These are phyloP conservation scores for Thalassiosira mediterranea DNA, from an alignment of 352 stramenopile species.

Conservation along the genomic window DNA sequence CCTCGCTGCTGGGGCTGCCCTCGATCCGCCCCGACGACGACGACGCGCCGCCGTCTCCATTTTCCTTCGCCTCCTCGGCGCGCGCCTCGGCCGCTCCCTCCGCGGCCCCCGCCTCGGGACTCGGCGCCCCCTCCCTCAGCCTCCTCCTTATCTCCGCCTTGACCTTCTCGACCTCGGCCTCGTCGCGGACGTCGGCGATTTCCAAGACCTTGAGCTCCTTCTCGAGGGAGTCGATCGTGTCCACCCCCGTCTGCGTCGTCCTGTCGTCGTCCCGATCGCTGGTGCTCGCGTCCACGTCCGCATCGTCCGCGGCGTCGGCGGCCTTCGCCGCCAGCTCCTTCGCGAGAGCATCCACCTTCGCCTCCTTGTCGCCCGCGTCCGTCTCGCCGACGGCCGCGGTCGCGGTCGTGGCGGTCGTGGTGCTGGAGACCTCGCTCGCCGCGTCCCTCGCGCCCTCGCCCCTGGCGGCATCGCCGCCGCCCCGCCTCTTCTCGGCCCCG, in stretches of 20 bases:
- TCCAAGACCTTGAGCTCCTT: slow-evolving; percentile 24
- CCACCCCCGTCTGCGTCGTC: too few species aligned
- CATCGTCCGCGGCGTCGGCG: slow-evolving; percentile 7
- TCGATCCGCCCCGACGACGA: neutral
- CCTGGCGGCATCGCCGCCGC: slow-evolving; percentile 1
- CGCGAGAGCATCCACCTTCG: slow-evolving; percentile 10
- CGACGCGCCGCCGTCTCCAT: slow-evolving; percentile 32
- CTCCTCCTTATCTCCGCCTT: neutral
- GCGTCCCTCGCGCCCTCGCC: neutral
- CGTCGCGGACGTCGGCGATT: slow-evolving; percentile 11
- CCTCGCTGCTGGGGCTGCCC: too few species aligned
- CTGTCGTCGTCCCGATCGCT: slow-evolving; percentile 6
- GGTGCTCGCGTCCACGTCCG: slow-evolving; percentile 15
- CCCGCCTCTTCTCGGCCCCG: slow-evolving; percentile 7
- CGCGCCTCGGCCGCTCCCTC: slow-evolving; percentile 21
- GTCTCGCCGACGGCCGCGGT: neutral
- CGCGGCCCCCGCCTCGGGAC: neutral
- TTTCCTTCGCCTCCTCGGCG: slow-evolving; percentile 32
- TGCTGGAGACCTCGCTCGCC: neutral
- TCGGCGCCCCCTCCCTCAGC: slow-evolving; percentile 7
- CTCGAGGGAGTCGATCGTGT: neutral
- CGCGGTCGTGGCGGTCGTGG: too few species aligned
- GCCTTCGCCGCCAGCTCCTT: neutral
- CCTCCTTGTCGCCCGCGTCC: neutral
- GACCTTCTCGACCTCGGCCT: neutral